Percentiles rank a stretch among this genome's conserved stretches.
phyloP scores from a whole-genome alignment of 2,329 filamentous ascomycete genomes.

The Calonectria ilicicola region DNA sequence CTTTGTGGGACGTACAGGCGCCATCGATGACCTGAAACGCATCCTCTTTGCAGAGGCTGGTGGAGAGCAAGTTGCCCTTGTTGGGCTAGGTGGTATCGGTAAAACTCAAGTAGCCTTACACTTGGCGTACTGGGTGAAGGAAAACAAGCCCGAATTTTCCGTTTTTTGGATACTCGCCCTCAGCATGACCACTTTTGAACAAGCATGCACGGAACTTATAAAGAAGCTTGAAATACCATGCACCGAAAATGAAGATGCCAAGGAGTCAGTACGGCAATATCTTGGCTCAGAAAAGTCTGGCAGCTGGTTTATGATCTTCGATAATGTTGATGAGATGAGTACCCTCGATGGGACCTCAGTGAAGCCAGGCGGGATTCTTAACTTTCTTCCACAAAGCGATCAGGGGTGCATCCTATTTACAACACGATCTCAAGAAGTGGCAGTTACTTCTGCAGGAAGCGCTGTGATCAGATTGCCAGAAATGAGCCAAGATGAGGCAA shows the following conservation, averaged over 20 bases:
- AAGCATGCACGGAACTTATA: slow-evolving; percentile 51
- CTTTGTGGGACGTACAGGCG: background rate
- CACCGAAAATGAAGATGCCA: slow-evolving; percentile 66
- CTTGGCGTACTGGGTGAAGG: slow-evolving; percentile 42
- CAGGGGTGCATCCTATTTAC: slow-evolving; percentile 51
- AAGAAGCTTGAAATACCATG: slow-evolving; percentile 49
- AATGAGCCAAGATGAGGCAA: slow-evolving; percentile 34
- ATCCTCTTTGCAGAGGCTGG: background rate
- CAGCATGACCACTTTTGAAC: slow-evolving; percentile 51
- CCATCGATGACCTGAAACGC: background rate
- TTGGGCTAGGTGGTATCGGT: slow-evolving; percentile 27
- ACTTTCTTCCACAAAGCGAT: slow-evolving; percentile 48
- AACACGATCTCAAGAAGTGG: slow-evolving; percentile 45
- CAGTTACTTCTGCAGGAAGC: background rate
- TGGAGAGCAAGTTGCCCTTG: slow-evolving; percentile 6
- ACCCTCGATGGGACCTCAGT: slow-evolving; percentile 9
- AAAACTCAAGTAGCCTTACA: slow-evolving; percentile 29
- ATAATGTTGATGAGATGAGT: slow-evolving; percentile 54
- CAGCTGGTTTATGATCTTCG: slow-evolving; percentile 55
- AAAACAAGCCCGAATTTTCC: slow-evolving; percentile 49
- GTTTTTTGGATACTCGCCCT: slow-evolving; percentile 58
- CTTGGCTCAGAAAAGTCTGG: slow-evolving; percentile 43
- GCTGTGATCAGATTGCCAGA: background rate
- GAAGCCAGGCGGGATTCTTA: background rate
- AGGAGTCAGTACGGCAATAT: slow-evolving; percentile 66